Conservation (phyloP, 352 stramenopile species). For the Globisporangium heterothallicum region DNA sequence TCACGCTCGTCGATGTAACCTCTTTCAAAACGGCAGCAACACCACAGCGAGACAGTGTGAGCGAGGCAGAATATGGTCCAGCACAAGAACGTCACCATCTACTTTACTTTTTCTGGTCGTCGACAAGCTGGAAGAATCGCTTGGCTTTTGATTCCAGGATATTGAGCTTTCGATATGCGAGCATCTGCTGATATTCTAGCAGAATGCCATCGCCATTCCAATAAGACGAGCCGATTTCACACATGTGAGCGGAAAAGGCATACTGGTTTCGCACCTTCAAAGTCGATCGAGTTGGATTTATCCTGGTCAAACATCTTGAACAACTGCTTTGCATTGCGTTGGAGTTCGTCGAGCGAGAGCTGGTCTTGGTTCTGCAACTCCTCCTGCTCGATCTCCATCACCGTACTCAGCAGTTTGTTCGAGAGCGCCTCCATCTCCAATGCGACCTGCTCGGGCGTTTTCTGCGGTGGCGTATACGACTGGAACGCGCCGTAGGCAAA, state of each 20-base stretch:
- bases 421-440: conserved; percentile 43
- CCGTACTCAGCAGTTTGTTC: conserved; percentile 32
- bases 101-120: conserved; percentile 64
- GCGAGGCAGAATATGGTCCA: no score
- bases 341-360: conserved; percentile 40
- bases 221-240: no score
- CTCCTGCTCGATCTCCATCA: conserved; percentile 45
- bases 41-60: not conserved
- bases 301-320: conserved; percentile 74
- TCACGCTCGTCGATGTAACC: conserved; percentile 69
- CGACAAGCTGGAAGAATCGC: conserved; percentile 64
- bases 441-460: conserved; percentile 39
- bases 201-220: not conserved
- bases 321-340: conserved; percentile 48
- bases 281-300: conserved; percentile 73
- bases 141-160: conserved; percentile 63
- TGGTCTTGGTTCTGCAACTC: conserved; percentile 23
- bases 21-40: conserved; percentile 10
- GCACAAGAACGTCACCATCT: no score
- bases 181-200: conserved; percentile 76
- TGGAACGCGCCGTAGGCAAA: conserved; percentile 54
- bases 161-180: conserved; percentile 59
- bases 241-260: no score
- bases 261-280: conserved; percentile 30
- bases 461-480: conserved; percentile 46